phyloP scores from a whole-genome alignment of 2,329 filamentous ascomycete genomes.

The Ophiostoma quercus region DNA sequence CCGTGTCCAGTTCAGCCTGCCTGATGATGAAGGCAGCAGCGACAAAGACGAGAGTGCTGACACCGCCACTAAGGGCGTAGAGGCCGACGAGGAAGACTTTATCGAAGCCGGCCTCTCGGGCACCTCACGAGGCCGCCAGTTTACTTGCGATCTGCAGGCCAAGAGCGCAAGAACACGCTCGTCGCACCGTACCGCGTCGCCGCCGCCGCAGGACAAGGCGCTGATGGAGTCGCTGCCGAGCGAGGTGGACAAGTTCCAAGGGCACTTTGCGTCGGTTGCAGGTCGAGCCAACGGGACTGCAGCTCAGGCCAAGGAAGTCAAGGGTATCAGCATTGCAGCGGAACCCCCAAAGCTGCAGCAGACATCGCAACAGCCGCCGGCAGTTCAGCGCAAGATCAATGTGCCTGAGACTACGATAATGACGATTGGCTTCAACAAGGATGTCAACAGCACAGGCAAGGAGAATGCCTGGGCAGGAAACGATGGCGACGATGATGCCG shows the following conservation, averaged over 20 bases:
- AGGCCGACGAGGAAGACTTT: conserved; percentile 21
- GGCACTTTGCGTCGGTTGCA: conserved; percentile 26
- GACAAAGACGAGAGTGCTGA: neutral
- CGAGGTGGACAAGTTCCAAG: conserved; percentile 38
- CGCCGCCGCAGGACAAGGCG: conserved; percentile 39
- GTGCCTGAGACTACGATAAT: neutral
- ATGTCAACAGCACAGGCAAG: neutral
- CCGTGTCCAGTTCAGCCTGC: conserved; percentile 36
- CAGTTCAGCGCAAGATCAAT: neutral
- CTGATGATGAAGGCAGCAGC: neutral
- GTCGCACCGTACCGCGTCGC: conserved; percentile 36
- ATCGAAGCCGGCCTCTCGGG: conserved; percentile 22
- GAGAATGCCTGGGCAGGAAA: neutral
- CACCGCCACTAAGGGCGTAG: neutral
- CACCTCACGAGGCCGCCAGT: neutral
- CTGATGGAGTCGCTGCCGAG: conserved; percentile 34
- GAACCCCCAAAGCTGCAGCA: conserved; percentile 19
- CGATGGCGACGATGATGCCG: conserved; percentile 17
- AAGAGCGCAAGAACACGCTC: neutral
- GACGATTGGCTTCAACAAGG: neutral
- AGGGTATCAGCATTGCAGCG: neutral
- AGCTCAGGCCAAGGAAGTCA: neutral
- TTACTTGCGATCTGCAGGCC: neutral
- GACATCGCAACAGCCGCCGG: neutral
- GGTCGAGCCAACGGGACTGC: conserved; percentile 42